Evolutionary conservation across 225 moss, liverwort and hornwort genomes (phyloP), one percentile per base, ranked within the genome.

Genomic region (Neckera pumila): DNA sequence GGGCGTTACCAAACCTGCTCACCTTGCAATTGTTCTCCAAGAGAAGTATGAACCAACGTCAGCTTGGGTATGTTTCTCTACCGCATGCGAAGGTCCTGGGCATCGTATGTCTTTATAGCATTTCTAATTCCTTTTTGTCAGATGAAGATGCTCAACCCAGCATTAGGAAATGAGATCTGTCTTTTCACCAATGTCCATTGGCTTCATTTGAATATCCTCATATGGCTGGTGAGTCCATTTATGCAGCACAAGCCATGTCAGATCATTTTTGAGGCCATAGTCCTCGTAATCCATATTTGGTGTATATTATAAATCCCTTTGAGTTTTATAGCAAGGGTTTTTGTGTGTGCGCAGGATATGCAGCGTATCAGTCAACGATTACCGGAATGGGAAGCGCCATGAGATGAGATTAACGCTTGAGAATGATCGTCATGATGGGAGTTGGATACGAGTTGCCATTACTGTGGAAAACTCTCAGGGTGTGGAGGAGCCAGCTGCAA

Each of bases 1-100:
- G 94, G 94, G 94, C 89, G 71, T 88, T 91, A 30, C 86, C 92
- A 51, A 94, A 94, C 81, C 77, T 90, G 84, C 92, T 94, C 66
- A 91, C 87, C 71, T 88, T 94, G 86, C 94, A 90, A 42, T 92
- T 94, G 86, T 87, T 90, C 33, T 90, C 90, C 57, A 94, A 90
- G 90, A 90, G 53, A 61, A 89, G 56, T 79, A 56, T 87, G 63
- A 81, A 23, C 49, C 82, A 76, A 20, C 88, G 84, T 76, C 92
- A 89, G 84, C 92, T 94, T 80, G 94, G 94, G 94, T 94, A 92
- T 69, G 83, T 88, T 80, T 43, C 38, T 85, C 49, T 74, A 89
- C 63, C 76, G 49, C 47, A 40, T 75, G 56, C 65, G 15, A 38
- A 87, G 58, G 28, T 81, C 73, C 19, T 72, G 6, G 12, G 74